These are phyloP conservation scores for Akanthomyces muscarius DNA, from an alignment of 2,329 filamentous ascomycete genomes.

Conservation along the genomic window DNA sequence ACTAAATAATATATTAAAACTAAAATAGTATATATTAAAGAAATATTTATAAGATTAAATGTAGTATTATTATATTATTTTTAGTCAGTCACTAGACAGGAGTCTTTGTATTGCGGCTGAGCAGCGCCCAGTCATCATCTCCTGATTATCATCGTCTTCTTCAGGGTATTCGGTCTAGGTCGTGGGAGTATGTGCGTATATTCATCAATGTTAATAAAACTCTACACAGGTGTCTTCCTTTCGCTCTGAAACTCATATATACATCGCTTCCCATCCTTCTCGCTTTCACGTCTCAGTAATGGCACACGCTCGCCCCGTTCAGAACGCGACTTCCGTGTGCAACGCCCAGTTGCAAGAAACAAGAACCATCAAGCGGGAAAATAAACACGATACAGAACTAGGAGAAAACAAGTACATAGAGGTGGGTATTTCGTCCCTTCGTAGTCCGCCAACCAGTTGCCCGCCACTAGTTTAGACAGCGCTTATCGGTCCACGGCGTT, in stretches of 20 bases:
- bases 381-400: background rate
- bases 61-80: no score
- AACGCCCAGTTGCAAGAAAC: background rate
- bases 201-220: background rate
- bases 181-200: background rate
- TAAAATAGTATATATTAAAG: no score
- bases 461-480: no score
- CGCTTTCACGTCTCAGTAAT: background rate
- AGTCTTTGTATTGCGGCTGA: no score
- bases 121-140: no score
- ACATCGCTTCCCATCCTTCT: background rate
- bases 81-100: no score
- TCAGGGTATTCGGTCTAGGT: no score
- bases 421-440: no score
- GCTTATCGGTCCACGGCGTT: conserved; percentile 4
- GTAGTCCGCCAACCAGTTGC: background rate
- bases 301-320: background rate
- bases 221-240: background rate
- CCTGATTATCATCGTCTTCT: no score
- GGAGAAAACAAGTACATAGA: background rate
- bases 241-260: background rate
- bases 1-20: no score
- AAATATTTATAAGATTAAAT: no score
- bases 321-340: background rate
- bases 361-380: background rate